Evolutionary conservation across 495 filamentous ascomycete genomes (phyloP).

Genomic region (Stereocaulon alpinum): DNA sequence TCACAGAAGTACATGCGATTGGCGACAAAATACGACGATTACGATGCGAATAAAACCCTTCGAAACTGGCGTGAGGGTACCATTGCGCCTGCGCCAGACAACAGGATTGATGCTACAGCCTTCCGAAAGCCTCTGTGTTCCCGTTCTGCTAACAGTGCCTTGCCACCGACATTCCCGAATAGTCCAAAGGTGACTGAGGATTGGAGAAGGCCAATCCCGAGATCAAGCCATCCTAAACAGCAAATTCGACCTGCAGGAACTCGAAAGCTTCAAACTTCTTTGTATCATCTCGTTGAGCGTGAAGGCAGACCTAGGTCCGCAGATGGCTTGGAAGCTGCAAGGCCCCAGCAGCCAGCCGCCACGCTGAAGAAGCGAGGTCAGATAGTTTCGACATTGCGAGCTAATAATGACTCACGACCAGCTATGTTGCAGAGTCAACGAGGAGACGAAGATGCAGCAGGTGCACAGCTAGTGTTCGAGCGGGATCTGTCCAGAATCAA

Average conservation of each 20-base stretch:
- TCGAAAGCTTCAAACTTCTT: slow-evolving; percentile 11
- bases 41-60: slow-evolving; percentile 59
- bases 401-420: slow-evolving; percentile 16
- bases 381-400: slow-evolving; percentile 10
- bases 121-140: slow-evolving; percentile 22
- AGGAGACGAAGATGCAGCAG: slow-evolving; percentile 7
- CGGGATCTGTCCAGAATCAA: slow-evolving; percentile 15
- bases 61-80: slow-evolving; percentile 66
- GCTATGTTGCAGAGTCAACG: slow-evolving; percentile 22
- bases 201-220: background rate
- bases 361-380: slow-evolving; percentile 8
- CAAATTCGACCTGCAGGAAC: background rate
- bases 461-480: slow-evolving; percentile 13
- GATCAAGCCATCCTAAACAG: background rate
- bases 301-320: background rate
- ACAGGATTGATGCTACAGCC: slow-evolving; percentile 17
- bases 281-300: slow-evolving; percentile 4
- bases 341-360: background rate
- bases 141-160: slow-evolving; percentile 27
- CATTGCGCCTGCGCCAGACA: slow-evolving; percentile 39
- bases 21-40: slow-evolving; percentile 59
- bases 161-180: background rate
- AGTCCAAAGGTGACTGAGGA: background rate
- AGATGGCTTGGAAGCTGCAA: background rate
- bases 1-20: slow-evolving; percentile 62